Evolutionary conservation across 768 basidiomycete genomes (phyloP), one percentile per base, ranked within the genome.

Genomic region (Bullera alba): DNA sequence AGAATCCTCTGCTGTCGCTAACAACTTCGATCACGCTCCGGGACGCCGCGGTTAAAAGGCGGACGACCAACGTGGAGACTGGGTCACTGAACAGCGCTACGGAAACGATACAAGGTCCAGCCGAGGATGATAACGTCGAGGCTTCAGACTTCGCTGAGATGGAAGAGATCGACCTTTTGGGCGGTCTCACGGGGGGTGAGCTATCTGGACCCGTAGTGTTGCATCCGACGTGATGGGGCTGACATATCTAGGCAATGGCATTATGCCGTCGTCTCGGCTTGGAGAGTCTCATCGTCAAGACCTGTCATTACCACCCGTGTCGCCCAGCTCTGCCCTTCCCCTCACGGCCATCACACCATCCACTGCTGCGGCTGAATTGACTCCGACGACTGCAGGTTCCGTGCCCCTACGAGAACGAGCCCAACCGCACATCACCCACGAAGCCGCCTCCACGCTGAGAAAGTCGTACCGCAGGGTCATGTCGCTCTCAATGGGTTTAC

Each of bases 21-120:
- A 95, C 90, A 0, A 78, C 83, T 3, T 88, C 86, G 2, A 78
- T 83, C n/a, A 95, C 90, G 0, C 75, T 93, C n/a, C 80, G 90
- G 42, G 87, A 92, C 39, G 16, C 53, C 58, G 34, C 42, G 44
- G n/a, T n/a, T n/a, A n/a, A n/a, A n/a, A n/a, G n/a, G n/a, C n/a
- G 41, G 19, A 38, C 47, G 22, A 6, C 27, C 37, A 39, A 36
- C 5, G 27, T 36, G n/a, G 21, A 26, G 37, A 29, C 19, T 27
- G 37, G 41, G 12, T 38, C 26, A 3, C 29, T 38, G 2, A n/a
- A 41, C 15, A 58, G 51, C 46, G 56, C 53, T 6, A 45, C 53
- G 0, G 54, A 48, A 35, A 67, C 21, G 36, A 51, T n/a, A n/a
- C n/a, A n/a, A 30, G 43, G 76, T n/a, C 67, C 74, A 2, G 59